Conservation (phyloP, 306 rosid genomes). For the Quercus rubra region DNA sequence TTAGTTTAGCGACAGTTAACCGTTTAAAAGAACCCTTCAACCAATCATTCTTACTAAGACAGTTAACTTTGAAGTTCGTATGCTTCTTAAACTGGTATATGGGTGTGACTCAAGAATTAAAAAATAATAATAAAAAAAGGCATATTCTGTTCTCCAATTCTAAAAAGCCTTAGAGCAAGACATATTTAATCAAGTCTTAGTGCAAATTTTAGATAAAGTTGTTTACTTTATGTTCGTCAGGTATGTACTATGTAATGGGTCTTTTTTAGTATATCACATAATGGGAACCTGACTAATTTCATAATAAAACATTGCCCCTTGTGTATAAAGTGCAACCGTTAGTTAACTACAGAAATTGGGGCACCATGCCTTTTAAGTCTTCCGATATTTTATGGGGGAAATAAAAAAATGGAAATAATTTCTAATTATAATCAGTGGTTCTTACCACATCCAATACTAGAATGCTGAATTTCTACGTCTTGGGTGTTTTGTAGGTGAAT, state of each 20-base stretch:
- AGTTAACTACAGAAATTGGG: neutral
- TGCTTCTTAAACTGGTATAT: neutral
- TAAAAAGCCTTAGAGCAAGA: too few relatives aligned
- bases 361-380: neutral
- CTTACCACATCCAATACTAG: slow-evolving; percentile 70
- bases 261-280: neutral
- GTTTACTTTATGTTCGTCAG: too few relatives aligned
- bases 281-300: neutral
- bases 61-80: neutral
- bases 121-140: neutral
- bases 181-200: too few relatives aligned
- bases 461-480: slow-evolving; percentile 73
- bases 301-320: neutral
- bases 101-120: neutral
- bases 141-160: too few relatives aligned
- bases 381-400: neutral
- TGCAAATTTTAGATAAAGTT: too few relatives aligned
- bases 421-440: neutral
- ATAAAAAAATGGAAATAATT: neutral
- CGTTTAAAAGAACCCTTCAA: slow-evolving; percentile 23
- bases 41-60: slow-evolving; percentile 37
- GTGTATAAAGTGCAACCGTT: neutral
- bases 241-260: too few relatives aligned
- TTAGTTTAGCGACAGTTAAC: slow-evolving; percentile 52
- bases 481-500: slow-evolving; percentile 91